phyloP scores from a whole-genome alignment of 331 rosid genomes.

The Erythrophleum ivorense region DNA sequence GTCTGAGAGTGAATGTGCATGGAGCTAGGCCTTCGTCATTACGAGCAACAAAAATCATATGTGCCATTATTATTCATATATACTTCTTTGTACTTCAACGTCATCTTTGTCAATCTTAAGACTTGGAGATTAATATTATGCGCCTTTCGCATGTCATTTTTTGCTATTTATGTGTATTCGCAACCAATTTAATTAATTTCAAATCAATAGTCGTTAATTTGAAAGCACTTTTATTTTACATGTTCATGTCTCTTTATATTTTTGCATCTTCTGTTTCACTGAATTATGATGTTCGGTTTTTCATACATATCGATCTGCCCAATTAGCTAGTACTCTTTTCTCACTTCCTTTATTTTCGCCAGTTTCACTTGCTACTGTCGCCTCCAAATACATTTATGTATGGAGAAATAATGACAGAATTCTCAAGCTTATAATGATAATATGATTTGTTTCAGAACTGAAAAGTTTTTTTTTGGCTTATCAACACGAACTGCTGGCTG shows the following conservation, averaged over 20 bases:
- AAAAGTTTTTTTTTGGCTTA: background rate
- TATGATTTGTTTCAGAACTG: background rate
- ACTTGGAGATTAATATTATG: slow-evolving; percentile 35
- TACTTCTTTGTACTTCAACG: slow-evolving; percentile 19
- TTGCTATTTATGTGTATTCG: background rate
- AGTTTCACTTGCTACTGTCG: background rate
- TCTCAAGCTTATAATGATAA: background rate
- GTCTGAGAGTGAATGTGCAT: slow-evolving; percentile 24
- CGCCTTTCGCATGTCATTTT: slow-evolving; percentile 2
- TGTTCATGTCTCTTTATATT: background rate
- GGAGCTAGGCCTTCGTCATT: slow-evolving; percentile 34
- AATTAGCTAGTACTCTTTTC: background rate
- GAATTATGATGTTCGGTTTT: background rate
- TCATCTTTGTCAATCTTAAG: slow-evolving; percentile 34
- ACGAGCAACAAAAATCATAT: slow-evolving; percentile 38
- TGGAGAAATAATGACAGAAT: background rate
- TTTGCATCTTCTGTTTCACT: background rate
- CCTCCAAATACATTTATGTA: background rate
- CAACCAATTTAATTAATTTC: background rate
- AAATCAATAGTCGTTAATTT: background rate
- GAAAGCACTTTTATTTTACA: background rate
- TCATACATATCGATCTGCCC: background rate
- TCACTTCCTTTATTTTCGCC: background rate
- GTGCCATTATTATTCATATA: slow-evolving; percentile 11
- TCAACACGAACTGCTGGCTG: background rate